Evolutionary conservation across 2,329 filamentous ascomycete genomes (phyloP).

Genomic region (Claviceps quebecensis): DNA sequence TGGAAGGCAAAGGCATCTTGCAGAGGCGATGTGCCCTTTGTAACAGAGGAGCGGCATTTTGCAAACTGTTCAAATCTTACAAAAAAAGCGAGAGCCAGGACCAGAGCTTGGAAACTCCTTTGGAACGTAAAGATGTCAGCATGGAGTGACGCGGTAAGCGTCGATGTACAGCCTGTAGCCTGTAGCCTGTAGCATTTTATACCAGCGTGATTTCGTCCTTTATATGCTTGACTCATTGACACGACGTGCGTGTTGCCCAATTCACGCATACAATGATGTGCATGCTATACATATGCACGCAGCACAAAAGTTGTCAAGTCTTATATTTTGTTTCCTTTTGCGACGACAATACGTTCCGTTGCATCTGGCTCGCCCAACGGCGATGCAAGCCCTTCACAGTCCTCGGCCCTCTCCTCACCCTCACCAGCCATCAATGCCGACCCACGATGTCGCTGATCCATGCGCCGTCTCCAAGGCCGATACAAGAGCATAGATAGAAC

Average conservation of each 20-base stretch:
- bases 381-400: background rate
- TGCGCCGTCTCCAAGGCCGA: conserved; percentile 55
- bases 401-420: background rate
- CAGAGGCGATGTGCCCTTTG: conserved; percentile 9
- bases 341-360: background rate
- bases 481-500: conserved; percentile 61
- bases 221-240: background rate
- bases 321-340: background rate
- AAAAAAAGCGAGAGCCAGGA: background rate
- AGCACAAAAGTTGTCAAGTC: background rate
- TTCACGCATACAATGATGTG: background rate
- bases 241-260: no score
- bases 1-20: conserved; percentile 1
- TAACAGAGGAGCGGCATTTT: conserved; percentile 5
- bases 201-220: background rate
- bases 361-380: background rate
- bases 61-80: conserved; percentile 2
- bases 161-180: background rate
- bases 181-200: background rate
- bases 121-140: background rate
- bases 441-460: conserved; percentile 16
- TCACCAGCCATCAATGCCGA: background rate
- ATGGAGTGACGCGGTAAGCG: background rate
- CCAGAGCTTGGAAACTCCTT: background rate
- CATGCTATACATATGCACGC: background rate